A percentile compares a stretch with the other conserved stretches of the same genome.
phyloP scores from a whole-genome alignment of 345 rosid species.

The Microthlaspi erraticum region DNA sequence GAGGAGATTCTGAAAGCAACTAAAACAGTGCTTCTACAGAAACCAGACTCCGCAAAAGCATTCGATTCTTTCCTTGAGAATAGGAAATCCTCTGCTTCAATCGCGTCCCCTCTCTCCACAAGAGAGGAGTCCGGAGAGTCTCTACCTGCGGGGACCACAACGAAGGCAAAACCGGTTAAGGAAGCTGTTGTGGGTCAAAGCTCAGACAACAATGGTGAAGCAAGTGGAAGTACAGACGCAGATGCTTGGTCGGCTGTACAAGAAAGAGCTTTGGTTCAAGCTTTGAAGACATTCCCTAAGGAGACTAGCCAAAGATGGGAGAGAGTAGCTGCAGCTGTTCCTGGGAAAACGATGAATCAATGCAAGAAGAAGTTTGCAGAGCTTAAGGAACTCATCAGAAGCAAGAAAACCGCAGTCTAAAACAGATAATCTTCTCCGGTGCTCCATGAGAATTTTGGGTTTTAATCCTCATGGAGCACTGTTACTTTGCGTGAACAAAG shows the following conservation, averaged over 20 bases:
- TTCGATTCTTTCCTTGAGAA: slow-evolving; percentile 97
- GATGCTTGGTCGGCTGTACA: slow-evolving; percentile 94
- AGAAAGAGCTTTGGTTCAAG: slow-evolving; percentile 94
- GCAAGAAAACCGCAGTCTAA: slow-evolving; percentile 58
- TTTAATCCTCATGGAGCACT: slow-evolving; percentile 33
- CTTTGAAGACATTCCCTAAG: slow-evolving; percentile 94
- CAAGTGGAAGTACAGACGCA: slow-evolving; percentile 64
- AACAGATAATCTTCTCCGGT: neutral
- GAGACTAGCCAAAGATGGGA: slow-evolving; percentile 95
- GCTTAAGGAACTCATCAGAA: slow-evolving; percentile 85
- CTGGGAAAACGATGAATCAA: slow-evolving; percentile 86
- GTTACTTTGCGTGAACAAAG: slow-evolving; percentile 22
- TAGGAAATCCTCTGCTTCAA: slow-evolving; percentile 75
- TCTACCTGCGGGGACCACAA: slow-evolving; percentile 35
- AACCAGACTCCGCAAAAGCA: slow-evolving; percentile 90
- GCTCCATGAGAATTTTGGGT: slow-evolving; percentile 48
- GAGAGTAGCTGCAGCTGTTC: slow-evolving; percentile 96
- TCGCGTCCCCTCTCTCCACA: slow-evolving; percentile 86
- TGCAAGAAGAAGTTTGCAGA: slow-evolving; percentile 91
- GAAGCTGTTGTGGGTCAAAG: slow-evolving; percentile 52
- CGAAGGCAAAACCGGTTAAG: slow-evolving; percentile 24
- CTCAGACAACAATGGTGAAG: slow-evolving; percentile 50
- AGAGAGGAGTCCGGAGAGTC: slow-evolving; percentile 68
- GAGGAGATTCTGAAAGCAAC: slow-evolving; percentile 97
- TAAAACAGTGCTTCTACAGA: slow-evolving; percentile 93